Evolutionary conservation across 2,329 filamentous ascomycete genomes (phyloP), one percentile per base, ranked within the genome.

Genomic region (Remersonia thermophila): DNA sequence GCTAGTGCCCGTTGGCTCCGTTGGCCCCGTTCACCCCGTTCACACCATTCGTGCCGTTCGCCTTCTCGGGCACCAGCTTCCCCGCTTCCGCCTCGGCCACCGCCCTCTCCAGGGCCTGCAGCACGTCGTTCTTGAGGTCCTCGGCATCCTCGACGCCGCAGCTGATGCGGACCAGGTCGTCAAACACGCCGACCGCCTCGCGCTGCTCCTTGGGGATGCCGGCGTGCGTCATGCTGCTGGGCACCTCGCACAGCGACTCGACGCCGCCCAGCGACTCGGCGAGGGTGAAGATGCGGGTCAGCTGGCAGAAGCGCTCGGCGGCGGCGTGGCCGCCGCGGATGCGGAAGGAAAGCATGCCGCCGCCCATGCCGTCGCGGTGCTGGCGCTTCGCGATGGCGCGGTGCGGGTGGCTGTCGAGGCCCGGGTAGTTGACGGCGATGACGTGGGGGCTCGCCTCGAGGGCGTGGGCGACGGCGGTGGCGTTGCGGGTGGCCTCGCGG

Each of bases 261-360:
- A 98, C 81, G 37, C 89, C 91, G 42, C 91, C 57, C 16, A 98
- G 65, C 40, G 77, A 84, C 69, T 98, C 91, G 20, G 91, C 91
- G 6, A 98, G 71, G 2, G 86, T 94, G 63, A 94, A 96, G 58
- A 98, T 77, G 53, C 76, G 76, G 30, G 87, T 95, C 41, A 72
- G 65, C 60, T 91, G 79, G 70, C 91, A 96, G 73, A 98, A 98
- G 35, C 78, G 73, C 62, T 93, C 83, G 11, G 91, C 91, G 1
- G 89, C 89, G 31, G 70, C 71, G 53, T 85, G 74, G 26, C 91
- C 91, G 38, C 89, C 91, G 47, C 76, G 74, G 59, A 98, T 83
- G 47, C 91, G 81, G 77, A 98, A 98, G 40, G 82, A 89, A 30
- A 98, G 76, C 91, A 98, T 98, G 43, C 91, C 91, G 49, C 91